phyloP scores from a whole-genome alignment of 176 grass and related monocot genomes.

The Oryza glaberrima region DNA sequence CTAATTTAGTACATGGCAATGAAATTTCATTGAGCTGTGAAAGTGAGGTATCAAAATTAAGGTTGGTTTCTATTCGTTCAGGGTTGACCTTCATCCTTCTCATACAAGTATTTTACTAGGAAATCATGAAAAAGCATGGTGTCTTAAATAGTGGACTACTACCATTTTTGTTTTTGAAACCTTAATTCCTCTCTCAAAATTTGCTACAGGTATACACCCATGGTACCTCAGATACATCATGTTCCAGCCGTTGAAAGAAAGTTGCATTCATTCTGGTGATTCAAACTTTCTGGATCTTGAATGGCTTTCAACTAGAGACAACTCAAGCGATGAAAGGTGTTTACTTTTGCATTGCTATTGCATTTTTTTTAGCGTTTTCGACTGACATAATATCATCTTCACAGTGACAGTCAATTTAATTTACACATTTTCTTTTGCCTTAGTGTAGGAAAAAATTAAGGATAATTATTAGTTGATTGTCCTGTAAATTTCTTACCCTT shows the following conservation, averaged over 20 bases:
- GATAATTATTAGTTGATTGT: neutral
- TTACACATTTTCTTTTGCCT: neutral
- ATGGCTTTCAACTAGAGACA: constrained; percentile 51
- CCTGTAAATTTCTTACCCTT: constrained; percentile 4
- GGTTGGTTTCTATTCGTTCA: constrained; percentile 42
- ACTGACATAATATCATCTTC: constrained; percentile 10
- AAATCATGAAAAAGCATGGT: neutral
- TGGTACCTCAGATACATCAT: constrained; percentile 10
- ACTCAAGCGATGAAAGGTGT: constrained; percentile 55
- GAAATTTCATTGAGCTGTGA: constrained; percentile 44
- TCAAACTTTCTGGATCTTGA: constrained; percentile 63
- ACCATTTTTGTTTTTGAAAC: constrained; percentile 12
- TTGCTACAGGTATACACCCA: constrained; percentile 49
- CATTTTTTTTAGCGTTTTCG: neutral
- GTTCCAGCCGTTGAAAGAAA: constrained; percentile 6
- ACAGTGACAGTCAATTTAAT: constrained; percentile 3
- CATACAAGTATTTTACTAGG: constrained; percentile 13
- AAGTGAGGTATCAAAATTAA: constrained; percentile 46
- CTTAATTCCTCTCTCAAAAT: constrained; percentile 22
- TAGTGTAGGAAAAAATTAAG: neutral
- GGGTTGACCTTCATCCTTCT: neutral
- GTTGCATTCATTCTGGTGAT: constrained; percentile 40
- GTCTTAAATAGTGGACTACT: constrained; percentile 16
- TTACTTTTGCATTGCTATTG: constrained; percentile 4
- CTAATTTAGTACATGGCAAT: constrained; percentile 36